Evolutionary conservation across 805 yeast species (phyloP), one percentile per base, ranked within the genome.

Genomic region (Teunomyces pallodes): DNA sequence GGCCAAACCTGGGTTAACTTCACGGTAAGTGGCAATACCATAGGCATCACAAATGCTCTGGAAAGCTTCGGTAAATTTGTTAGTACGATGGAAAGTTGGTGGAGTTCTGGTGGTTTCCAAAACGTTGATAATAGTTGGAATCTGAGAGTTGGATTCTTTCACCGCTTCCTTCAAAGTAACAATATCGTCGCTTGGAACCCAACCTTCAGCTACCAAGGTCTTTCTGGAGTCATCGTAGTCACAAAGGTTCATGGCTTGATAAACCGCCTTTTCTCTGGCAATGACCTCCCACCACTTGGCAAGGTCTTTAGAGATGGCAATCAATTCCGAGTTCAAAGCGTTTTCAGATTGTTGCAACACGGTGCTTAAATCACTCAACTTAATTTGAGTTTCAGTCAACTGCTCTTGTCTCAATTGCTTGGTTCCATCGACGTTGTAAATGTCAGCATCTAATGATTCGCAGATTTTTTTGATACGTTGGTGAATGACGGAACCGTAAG

Each of bases 171-270:
- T 86, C 48, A 92, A 82, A n/a, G 70, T 56, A 5, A 77, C 75
- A 33, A 91, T 69, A 52, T 90, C 96, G 53, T 81, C 82, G 16
- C 84, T 77, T 35, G 99, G 98, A 16, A 89, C 74, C 99, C 99
- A 94, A 29, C 98, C 99, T 73, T 95, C 98, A 16, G 95, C 96
- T 42, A 92, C 81, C 51, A 94, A 74, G 32, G 96, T 87, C 65
- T 87, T 82, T 69, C 96, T 83, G n/a, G 85, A 73, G 54, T 81
- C 88, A 61, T 87, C 95, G 65, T 84, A 86, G 61, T 87, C 89
- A 65, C 90, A 83, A 59, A 80, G 75, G 67, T 90, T 90, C 74
- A 94, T 75, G 0, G 90, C 79, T 30, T 84, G 76, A 66, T 86
- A 90, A 12, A 91, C 84, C 10, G 90, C 85, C 63, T 88, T 88